Evolutionary conservation across 2,329 filamentous ascomycete species (phyloP), one percentile per base, ranked within the genome.

Genomic region (Fusarium albidum): DNA sequence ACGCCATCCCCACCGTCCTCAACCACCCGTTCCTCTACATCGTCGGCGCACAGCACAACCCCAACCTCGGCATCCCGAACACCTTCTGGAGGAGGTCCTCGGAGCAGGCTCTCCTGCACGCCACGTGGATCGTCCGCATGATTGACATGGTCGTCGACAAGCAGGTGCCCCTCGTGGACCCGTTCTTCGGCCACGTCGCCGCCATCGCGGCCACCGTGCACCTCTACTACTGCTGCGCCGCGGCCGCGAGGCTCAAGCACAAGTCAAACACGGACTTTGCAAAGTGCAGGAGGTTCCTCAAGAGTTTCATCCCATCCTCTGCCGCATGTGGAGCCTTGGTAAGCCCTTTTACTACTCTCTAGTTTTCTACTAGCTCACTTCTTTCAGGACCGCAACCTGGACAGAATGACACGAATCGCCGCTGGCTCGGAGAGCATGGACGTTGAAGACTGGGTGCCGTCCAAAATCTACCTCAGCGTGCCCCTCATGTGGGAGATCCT

Each of bases 11-110:
- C 10, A 80, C 78, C 0, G 77, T 82, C 3, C 65, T 82, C 29
- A 82, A 82, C 58, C 80, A 82, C 49, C 80, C 80, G 0, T 82
- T 82, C 53, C 71, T 82, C 8, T 82, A 82, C 62, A 81, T 81
- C 12, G 73, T 80, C 11, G 78, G 77, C 3, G 78, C 79, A 1
- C 79, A 81, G 55, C 75, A 80, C 65, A 82, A 81, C 42, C 73
- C 76, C 4, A 81, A 82, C 39, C 64, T 82, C 25, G 77, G 77
- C 0, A 81, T 82, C 6, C 80, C 80, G 0, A 82, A 82, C 49
- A 80, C 78, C 0, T 83, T 83, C 49, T 83, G 80, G 80, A 71
- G 78, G 33, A 67, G 78, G 4, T 82, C 79, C 0, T 81, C 78
- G 0, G 80, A 83, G 57, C 65, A 80, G 11, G 80, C 79, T 0